Evolutionary conservation across 257 asterid species (phyloP), one percentile per base, ranked within the genome.

Genomic region (Scutellaria galericulata): DNA sequence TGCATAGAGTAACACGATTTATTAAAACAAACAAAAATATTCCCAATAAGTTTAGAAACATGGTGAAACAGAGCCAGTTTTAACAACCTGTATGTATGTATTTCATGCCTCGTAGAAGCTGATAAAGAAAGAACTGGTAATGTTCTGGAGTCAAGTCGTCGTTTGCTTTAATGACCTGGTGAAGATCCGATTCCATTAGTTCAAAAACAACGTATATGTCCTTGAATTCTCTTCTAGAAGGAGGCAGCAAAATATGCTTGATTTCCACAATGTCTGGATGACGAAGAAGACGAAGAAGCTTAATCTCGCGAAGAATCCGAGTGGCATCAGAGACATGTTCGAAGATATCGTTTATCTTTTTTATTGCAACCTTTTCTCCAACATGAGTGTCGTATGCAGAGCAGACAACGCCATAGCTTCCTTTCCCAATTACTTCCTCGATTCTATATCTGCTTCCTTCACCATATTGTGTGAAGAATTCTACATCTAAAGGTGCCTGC

Each of bases 321-420:
- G 97, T 93, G 69, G 98, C 98, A 85, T 93, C 98, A 3, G 98
- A 91, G 71, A 91, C 94, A 51, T 93, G 98, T 68, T 93, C 98
- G 40, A 93, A 93, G 65, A 93, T 91, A 57, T 93, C 97, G 61
- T 91, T 93, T 84, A 93, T 93, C 83, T 93, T 93, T 75, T 93
- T 93, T 18, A 93, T 93, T 56, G 98, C 98, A 61, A 93, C 98
- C 78, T 93, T 93, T 77, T 89, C 97, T 15, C 96, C 91, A 5
- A 87, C 79, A 81, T 86, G 98, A 14, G 96, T 85, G 76, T 93
- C 98, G 68, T 84, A 91, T 10, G 98, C 98, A 39, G 98, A 91
- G 88, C 96, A 91, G 59, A 93, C 98, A 10, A 93, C 96, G 10
- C 98, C 98, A 24, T 93, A 93, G 81, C 98, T 93, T 71, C 98